Conservation (phyloP, 2,329 filamentous ascomycete species). For the Cladosporium sp. region DNA sequence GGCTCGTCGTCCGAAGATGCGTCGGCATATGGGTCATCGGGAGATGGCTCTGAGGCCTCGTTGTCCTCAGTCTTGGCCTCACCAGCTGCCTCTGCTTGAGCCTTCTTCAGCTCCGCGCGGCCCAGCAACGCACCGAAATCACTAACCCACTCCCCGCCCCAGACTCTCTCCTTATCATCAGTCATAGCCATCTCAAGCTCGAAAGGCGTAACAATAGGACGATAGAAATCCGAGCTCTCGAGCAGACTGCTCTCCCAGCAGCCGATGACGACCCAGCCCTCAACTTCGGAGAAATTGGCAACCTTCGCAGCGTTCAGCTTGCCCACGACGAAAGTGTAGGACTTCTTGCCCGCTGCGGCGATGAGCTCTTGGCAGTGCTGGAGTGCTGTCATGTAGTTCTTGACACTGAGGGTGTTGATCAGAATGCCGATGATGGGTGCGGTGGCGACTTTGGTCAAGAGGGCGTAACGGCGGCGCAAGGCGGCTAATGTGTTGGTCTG, state of each 20-base stretch:
- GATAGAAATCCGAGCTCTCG: slow-evolving; percentile 84
- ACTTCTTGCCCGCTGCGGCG: slow-evolving; percentile 80
- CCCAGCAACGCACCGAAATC: slow-evolving; percentile 71
- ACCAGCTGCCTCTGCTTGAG: slow-evolving; percentile 26
- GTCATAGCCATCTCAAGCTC: slow-evolving; percentile 77
- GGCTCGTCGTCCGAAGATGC: slow-evolving; percentile 50
- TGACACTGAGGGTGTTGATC: slow-evolving; percentile 90
- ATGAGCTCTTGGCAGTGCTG: slow-evolving; percentile 70
- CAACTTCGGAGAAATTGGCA: slow-evolving; percentile 93
- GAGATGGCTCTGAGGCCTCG: slow-evolving; percentile 55
- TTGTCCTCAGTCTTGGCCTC: slow-evolving; percentile 26
- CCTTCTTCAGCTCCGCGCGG: slow-evolving; percentile 19
- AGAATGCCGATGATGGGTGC: slow-evolving; percentile 87
- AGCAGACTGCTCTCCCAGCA: slow-evolving; percentile 97
- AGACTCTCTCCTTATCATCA: slow-evolving; percentile 70
- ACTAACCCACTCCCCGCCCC: slow-evolving; percentile 85
- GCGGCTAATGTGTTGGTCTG: slow-evolving; percentile 51
- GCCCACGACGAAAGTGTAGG: slow-evolving; percentile 92
- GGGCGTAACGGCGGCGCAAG: slow-evolving; percentile 82
- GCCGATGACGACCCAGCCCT: slow-evolving; percentile 94
- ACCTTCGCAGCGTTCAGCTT: slow-evolving; percentile 95
- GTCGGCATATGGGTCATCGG: slow-evolving; percentile 60
- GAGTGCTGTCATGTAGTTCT: slow-evolving; percentile 82
- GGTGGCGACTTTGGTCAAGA: slow-evolving; percentile 74
- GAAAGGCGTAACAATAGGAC: slow-evolving; percentile 90